A percentile compares a stretch with the other conserved stretches of the same genome.
phyloP scores from a whole-genome alignment of 164 flowering plant species.

The Berberis thunbergii region DNA sequence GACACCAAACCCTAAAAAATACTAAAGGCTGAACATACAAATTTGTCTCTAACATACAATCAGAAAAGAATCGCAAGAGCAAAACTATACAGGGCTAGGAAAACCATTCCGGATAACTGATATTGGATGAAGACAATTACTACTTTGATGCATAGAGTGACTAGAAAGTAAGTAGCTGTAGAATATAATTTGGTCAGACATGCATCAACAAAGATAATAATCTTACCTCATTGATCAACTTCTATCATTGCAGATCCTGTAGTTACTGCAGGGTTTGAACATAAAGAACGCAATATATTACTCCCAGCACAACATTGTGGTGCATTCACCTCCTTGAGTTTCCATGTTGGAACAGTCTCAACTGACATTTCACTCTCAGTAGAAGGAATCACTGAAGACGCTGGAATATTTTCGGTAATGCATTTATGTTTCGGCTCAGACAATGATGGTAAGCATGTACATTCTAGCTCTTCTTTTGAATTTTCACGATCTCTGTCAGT shows the following conservation, averaged over 20 bases:
- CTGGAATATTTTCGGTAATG: conserved; percentile 13
- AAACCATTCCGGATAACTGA: no score
- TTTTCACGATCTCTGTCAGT: conserved; percentile 42
- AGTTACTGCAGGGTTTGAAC: conserved; percentile 14
- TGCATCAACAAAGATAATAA: background rate
- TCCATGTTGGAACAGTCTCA: conserved; percentile 39
- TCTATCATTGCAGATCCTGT: conserved; percentile 22
- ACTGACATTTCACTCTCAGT: conserved; percentile 19
- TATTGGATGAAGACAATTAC: no score
- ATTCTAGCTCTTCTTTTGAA: conserved; percentile 31
- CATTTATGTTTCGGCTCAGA: conserved; percentile 26
- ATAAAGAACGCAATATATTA: conserved; percentile 48
- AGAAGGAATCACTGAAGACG: conserved; percentile 30
- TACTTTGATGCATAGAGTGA: no score
- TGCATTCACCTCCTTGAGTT: conserved; percentile 45
- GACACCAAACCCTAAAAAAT: no score
- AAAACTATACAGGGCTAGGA: no score
- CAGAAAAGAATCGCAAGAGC: no score
- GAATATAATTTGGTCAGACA: background rate
- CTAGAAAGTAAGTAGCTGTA: no score
- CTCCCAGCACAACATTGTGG: conserved; percentile 45
- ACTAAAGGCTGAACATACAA: no score
- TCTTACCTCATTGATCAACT: conserved; percentile 32
- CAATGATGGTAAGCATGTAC: conserved; percentile 15
- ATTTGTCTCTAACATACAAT: no score